A percentile compares a stretch with the other conserved stretches of the same genome.
phyloP scores from a whole-genome alignment of 2,329 filamentous ascomycete species.

The Epicoccum nigrum region DNA sequence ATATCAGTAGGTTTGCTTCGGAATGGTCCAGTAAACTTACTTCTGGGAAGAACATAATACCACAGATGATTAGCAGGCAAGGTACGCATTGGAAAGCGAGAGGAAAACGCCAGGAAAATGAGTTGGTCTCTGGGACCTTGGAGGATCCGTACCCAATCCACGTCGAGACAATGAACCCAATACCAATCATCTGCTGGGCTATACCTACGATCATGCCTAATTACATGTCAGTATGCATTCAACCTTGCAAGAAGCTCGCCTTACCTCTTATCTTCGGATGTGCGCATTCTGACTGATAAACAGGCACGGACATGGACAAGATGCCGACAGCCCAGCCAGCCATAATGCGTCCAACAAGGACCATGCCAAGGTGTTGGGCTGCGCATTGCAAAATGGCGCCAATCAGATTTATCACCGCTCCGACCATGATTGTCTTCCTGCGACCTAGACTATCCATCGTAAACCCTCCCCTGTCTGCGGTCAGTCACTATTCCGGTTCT shows the following conservation, averaged over 20 bases:
- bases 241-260: neutral
- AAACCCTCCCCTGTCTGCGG: constrained; percentile 52
- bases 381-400: constrained; percentile 66
- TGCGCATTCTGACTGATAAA: constrained; percentile 69
- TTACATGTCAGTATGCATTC: neutral
- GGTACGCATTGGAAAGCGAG: constrained; percentile 56
- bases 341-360: constrained; percentile 63
- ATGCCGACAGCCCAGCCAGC: constrained; percentile 64
- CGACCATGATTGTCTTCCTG: constrained; percentile 64
- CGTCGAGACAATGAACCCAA: constrained; percentile 63
- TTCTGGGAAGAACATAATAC: constrained; percentile 51
- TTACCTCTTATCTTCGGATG: constrained; percentile 62
- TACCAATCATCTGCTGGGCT: constrained; percentile 63
- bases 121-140: constrained; percentile 44
- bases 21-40: neutral
- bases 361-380: constrained; percentile 63
- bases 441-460: constrained; percentile 68
- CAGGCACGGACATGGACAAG: constrained; percentile 65
- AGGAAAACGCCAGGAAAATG: constrained; percentile 52
- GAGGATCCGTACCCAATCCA: constrained; percentile 56
- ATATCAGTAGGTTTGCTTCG: neutral
- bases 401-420: constrained; percentile 62
- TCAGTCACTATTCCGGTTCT: neutral
- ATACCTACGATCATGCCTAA: constrained; percentile 60
- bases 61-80: constrained; percentile 51